Conservation (phyloP, 208 protist species). For the Trichomonas tenax region DNA sequence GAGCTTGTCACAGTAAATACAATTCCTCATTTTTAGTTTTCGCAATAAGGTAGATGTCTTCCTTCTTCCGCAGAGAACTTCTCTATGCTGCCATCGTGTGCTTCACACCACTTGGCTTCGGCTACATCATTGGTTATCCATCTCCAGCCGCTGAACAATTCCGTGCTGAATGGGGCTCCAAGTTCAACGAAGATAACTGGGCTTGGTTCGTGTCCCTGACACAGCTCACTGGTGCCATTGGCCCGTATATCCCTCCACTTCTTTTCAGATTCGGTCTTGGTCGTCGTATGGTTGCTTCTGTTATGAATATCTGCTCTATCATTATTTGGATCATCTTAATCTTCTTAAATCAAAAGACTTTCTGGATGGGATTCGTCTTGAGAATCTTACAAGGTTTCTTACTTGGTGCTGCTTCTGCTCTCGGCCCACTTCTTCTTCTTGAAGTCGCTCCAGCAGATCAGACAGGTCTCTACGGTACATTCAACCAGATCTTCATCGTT, state of each 20-base stretch:
- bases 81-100: not conserved
- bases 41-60: not conserved
- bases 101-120: not conserved
- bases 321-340: not conserved
- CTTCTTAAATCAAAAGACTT: not conserved
- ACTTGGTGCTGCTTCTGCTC: not conserved
- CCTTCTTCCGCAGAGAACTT: not conserved
- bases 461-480: not conserved
- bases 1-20: not conserved
- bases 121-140: not conserved
- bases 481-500: not conserved
- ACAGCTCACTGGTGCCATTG: not conserved
- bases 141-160: not conserved
- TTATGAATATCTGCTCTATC: not conserved
- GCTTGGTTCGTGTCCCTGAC: not conserved
- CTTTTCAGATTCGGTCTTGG: not conserved
- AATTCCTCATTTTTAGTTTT: not conserved
- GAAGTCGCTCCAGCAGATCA: not conserved
- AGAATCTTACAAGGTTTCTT: not conserved
- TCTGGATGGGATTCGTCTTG: not conserved
- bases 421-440: not conserved
- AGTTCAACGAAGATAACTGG: not conserved
- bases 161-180: not conserved
- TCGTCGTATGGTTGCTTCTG: not conserved
- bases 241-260: not conserved